Evolutionary conservation across 805 yeast genomes (phyloP), one percentile per base, ranked within the genome.

Genomic region (Torulaspora maleeae): DNA sequence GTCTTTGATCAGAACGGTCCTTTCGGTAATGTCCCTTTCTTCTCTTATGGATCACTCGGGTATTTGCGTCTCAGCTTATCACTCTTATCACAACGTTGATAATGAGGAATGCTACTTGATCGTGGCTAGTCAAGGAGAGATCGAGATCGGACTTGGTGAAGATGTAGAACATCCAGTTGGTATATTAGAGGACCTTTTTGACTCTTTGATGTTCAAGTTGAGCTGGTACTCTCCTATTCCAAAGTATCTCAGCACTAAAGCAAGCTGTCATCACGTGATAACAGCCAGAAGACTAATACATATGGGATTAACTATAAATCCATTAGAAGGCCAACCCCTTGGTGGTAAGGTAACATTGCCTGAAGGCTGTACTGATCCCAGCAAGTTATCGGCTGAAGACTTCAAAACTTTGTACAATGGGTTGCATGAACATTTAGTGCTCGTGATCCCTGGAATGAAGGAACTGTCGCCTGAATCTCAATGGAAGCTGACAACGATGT

Each of bases 301-400:
- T 6, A 56, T 56, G 53, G 50, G 55, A 27, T 29, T 58, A 16
- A 43, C 50, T 5, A 54, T 58, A 16, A 51, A 53, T 3, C 56
- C 56, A 17, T 41, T 58, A 22, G 56, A 48, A 37, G 55, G 53
- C 11, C 41, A 51, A 25, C 79, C 82, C 20, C 75, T 87, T 54
- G 95, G 96, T 35, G 91, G 93, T 43, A 66, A 68, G 11, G 70
- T 88, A 38, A 67, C 63, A 5, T 67, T 87, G 34, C 96, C 96
- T 28, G 61, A 63, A 3, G 83, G 83, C 52, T 76, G 84, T 48
- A 80, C 77, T 44, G 95, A 87, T 66, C 95, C 95, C 12, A 73
- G 86, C 3, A 61, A 74, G 44, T 73, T 88, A 48, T 73, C 70
- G 50, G 86, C 82, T 3, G 76, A 67, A 5, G 93, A 87, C 56